phyloP scores from a whole-genome alignment of 768 basidiomycete species.

The Hortiboletus campestris region DNA sequence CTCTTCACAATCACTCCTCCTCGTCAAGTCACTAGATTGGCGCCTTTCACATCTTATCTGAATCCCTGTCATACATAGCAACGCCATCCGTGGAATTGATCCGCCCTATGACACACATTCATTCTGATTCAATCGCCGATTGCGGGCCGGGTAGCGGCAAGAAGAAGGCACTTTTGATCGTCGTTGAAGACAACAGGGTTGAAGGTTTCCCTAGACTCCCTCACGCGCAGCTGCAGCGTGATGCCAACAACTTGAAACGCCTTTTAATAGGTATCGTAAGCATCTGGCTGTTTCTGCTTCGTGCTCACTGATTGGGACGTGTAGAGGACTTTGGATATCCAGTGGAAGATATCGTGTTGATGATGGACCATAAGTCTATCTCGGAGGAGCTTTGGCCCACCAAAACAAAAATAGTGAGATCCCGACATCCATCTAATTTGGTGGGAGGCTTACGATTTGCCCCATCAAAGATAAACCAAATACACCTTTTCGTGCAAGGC shows the following conservation, averaged over 20 bases:
- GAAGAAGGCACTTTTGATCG: conserved; percentile 27
- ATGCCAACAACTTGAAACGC: conserved; percentile 12
- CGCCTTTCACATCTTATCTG: conserved; percentile 15
- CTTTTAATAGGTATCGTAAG: conserved; percentile 25
- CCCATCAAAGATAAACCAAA: conserved; percentile 38
- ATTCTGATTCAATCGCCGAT: neutral
- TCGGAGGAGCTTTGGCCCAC: conserved; percentile 38
- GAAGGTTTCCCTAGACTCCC: neutral
- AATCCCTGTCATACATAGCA: too few species aligned
- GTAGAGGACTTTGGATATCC: conserved; percentile 40
- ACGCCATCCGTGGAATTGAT: neutral
- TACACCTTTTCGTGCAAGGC: conserved; percentile 42
- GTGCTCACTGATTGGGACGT: neutral
- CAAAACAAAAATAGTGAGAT: conserved; percentile 43
- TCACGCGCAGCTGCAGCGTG: conserved; percentile 15
- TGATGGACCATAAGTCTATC: conserved; percentile 38
- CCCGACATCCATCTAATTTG: neutral
- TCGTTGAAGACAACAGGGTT: conserved; percentile 6
- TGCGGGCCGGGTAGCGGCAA: neutral
- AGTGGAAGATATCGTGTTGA: conserved; percentile 38
- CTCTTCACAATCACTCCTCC: neutral
- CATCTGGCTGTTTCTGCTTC: neutral
- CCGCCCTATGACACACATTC: conserved; percentile 4
- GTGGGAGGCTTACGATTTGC: neutral
- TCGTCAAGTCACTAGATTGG: too few species aligned